Evolutionary conservation across 106 monocot species (phyloP).

Genomic region (Allium sativum): DNA sequence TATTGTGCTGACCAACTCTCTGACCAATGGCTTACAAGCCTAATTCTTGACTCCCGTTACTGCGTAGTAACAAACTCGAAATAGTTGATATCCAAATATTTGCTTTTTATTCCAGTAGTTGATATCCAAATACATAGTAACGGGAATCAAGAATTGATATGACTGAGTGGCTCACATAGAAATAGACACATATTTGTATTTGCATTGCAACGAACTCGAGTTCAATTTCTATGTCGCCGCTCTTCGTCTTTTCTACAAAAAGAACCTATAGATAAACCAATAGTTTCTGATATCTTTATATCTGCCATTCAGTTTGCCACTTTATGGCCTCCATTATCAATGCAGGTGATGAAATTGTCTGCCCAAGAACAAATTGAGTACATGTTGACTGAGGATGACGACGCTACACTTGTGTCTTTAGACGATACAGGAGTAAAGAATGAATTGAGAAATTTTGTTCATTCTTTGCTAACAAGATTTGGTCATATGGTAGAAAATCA

Average conservation of each 20-base stretch:
- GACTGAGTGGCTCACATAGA: too few relatives aligned
- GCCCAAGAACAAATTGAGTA: conserved; percentile 85
- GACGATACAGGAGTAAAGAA: conserved; percentile 25
- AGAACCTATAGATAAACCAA: conserved; percentile 33
- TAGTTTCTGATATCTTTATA: conserved; percentile 35
- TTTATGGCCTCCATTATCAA: conserved; percentile 24
- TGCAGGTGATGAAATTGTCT: conserved; percentile 47
- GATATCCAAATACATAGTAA: too few relatives aligned
- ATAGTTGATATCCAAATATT: too few relatives aligned
- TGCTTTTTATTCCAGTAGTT: too few relatives aligned
- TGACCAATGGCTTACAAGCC: conserved; percentile 76
- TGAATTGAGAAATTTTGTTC: conserved; percentile 40
- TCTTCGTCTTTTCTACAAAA: conserved; percentile 72
- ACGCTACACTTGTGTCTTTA: conserved; percentile 37
- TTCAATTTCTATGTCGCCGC: conserved; percentile 53
- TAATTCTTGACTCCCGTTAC: conserved; percentile 74
- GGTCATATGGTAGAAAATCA: conserved; percentile 12
- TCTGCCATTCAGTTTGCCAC: conserved; percentile 56
- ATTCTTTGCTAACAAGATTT: conserved; percentile 31
- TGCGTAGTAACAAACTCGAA: too few relatives aligned
- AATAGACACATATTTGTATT: too few relatives aligned
- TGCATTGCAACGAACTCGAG: conserved; percentile 55
- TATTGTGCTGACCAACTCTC: conserved; percentile 87
- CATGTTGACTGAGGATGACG: conserved; percentile 84
- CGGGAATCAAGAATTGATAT: too few relatives aligned